phyloP scores from a whole-genome alignment of 352 stramenopile species.

The Blastocystis sp. region DNA sequence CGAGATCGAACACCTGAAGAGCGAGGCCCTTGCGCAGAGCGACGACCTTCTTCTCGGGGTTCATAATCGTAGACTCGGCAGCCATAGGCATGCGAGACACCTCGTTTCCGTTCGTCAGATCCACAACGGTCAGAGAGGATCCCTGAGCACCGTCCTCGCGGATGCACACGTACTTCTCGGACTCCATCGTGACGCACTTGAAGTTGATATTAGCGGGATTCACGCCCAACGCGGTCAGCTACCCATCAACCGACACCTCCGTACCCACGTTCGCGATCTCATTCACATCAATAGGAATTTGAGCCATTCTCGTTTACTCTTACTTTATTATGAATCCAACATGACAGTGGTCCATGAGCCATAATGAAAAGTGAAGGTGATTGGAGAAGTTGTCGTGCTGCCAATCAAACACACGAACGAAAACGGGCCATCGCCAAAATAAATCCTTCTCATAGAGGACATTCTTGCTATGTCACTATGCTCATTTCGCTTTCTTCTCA shows the following conservation, averaged over 20 bases:
- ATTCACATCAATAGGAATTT: slow-evolving; percentile 47
- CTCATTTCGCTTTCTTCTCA: too few relatives aligned
- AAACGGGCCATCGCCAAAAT: not conserved
- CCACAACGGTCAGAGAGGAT: slow-evolving; percentile 69
- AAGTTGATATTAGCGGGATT: slow-evolving; percentile 81
- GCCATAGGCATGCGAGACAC: slow-evolving; percentile 85
- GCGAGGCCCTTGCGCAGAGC: slow-evolving; percentile 64
- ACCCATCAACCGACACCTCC: not conserved
- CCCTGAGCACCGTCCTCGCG: slow-evolving; percentile 75
- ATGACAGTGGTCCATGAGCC: not conserved
- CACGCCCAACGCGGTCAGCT: slow-evolving; percentile 74
- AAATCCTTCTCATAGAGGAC: not conserved
- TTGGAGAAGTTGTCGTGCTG: not conserved
- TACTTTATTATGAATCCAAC: slow-evolving; percentile 34
- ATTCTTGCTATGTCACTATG: too few relatives aligned
- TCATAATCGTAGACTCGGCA: slow-evolving; percentile 98
- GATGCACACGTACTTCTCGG: slow-evolving; percentile 80
- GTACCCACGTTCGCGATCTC: slow-evolving; percentile 24
- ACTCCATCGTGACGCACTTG: slow-evolving; percentile 78
- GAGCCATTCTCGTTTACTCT: slow-evolving; percentile 8
- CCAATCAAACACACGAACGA: not conserved
- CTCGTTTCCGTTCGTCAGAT: slow-evolving; percentile 67
- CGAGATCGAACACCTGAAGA: slow-evolving; percentile 99
- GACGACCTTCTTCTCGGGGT: slow-evolving; percentile 82
- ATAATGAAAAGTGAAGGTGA: not conserved